Conservation (phyloP, 108 stramenopile species). For the Hondaea fermentalgiana region DNA sequence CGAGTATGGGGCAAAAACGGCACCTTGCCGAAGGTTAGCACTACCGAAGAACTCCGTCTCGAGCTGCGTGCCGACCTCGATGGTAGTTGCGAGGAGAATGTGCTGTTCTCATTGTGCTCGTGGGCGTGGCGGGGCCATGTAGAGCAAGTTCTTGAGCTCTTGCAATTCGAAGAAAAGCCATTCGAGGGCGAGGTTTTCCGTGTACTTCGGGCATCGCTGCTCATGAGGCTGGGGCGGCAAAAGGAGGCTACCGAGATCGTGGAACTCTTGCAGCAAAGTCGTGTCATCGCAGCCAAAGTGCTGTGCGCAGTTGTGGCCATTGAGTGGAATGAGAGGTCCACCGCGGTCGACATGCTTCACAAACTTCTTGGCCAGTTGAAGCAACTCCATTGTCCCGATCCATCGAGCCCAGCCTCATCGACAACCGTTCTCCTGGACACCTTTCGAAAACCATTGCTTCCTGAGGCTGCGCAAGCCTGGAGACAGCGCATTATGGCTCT, state of each 20-base stretch:
- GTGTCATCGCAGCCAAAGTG: background rate
- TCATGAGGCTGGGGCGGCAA: background rate
- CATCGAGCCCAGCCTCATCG: no score
- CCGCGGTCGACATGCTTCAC: background rate
- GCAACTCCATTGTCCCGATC: background rate
- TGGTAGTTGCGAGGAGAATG: background rate
- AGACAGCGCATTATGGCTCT: background rate
- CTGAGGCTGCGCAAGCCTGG: background rate
- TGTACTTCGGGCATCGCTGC: background rate
- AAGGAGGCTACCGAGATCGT: background rate
- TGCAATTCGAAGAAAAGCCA: background rate
- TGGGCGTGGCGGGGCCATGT: background rate
- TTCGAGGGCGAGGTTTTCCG: background rate
- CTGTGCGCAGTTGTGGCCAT: background rate
- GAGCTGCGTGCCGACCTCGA: background rate
- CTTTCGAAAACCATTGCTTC: background rate
- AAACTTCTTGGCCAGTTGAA: background rate
- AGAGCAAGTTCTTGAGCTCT: background rate
- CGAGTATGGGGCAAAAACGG: background rate
- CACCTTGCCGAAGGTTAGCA: background rate
- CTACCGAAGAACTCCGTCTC: background rate
- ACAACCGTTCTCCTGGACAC: background rate
- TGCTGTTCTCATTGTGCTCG: background rate
- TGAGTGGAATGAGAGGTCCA: constrained; percentile 9
- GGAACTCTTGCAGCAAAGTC: background rate